Percentiles rank a stretch among this genome's conserved stretches.
These are phyloP conservation scores for Arachis hypogaea DNA, from an alignment of 306 rosid genomes.

Conservation along the genomic window DNA sequence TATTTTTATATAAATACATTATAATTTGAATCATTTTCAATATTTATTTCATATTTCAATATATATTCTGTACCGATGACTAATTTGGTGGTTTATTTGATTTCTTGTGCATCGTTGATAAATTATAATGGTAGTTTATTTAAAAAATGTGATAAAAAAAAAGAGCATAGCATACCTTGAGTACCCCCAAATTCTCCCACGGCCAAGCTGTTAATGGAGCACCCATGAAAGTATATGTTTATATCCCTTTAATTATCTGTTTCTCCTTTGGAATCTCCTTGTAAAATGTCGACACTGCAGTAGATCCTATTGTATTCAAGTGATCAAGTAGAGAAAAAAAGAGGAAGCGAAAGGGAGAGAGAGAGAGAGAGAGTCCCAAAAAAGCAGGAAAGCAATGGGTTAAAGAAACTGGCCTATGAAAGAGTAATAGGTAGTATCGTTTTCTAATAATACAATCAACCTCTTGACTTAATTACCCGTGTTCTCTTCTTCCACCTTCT, in stretches of 20 bases:
- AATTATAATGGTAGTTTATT: background rate
- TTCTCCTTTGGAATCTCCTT: background rate
- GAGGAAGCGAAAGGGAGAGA: background rate
- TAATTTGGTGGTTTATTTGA: too few species aligned
- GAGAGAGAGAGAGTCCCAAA: background rate
- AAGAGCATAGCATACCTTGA: slow-evolving; percentile 58
- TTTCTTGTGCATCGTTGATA: too few species aligned
- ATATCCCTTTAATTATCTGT: background rate
- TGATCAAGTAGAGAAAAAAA: slow-evolving; percentile 2
- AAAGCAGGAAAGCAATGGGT: background rate
- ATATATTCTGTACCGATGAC: too few species aligned
- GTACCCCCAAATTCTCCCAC: slow-evolving; percentile 71
- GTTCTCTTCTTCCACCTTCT: background rate
- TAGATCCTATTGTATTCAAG: background rate
- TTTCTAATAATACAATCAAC: background rate
- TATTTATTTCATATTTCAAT: too few species aligned
- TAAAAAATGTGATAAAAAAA: background rate
- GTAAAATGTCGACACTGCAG: background rate
- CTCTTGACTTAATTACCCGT: background rate
- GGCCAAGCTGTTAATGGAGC: slow-evolving; percentile 84
- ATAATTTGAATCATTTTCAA: too few species aligned
- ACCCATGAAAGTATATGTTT: slow-evolving; percentile 45
- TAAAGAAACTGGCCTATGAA: background rate
- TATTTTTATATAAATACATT: too few species aligned
- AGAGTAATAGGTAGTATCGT: background rate